Evolutionary conservation across 768 basidiomycete species (phyloP).

Genomic region (Candolleomyces efflorescens): DNA sequence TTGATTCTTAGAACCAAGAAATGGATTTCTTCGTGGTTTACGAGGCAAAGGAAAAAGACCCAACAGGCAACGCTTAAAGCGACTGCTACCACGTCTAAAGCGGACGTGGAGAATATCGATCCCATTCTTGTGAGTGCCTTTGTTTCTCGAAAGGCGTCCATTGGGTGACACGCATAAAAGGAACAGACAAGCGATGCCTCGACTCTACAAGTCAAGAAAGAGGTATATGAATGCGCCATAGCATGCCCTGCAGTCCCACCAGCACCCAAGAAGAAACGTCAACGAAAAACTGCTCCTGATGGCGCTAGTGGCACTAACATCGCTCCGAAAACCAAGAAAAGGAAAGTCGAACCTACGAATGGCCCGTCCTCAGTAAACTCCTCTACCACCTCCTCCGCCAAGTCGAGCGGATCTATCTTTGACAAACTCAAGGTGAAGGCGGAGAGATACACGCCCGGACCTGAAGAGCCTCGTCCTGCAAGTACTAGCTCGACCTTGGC

Average conservation of each 20-base stretch:
- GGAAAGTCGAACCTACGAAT: background rate
- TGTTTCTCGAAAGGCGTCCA: background rate
- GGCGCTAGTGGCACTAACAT: background rate
- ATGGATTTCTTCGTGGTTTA: conserved; percentile 4
- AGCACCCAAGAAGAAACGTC: background rate
- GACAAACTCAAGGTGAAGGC: background rate
- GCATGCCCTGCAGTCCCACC: no score
- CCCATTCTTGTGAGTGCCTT: background rate
- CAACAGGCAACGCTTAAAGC: background rate
- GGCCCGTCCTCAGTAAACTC: background rate
- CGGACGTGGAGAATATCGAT: background rate
- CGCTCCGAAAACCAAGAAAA: background rate
- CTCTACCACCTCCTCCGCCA: background rate
- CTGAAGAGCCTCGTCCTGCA: background rate
- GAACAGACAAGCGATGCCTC: background rate
- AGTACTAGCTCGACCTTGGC: background rate
- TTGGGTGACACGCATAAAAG: background rate
- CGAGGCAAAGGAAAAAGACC: background rate
- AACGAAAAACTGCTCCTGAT: background rate
- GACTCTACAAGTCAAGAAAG: background rate
- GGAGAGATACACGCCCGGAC: background rate
- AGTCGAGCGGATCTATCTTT: background rate
- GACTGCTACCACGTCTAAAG: background rate
- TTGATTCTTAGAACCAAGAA: background rate
- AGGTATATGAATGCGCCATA: background rate